Base-by-base conservation (phyloP, 805 yeast species). In the Candida ulmi region DNA sequence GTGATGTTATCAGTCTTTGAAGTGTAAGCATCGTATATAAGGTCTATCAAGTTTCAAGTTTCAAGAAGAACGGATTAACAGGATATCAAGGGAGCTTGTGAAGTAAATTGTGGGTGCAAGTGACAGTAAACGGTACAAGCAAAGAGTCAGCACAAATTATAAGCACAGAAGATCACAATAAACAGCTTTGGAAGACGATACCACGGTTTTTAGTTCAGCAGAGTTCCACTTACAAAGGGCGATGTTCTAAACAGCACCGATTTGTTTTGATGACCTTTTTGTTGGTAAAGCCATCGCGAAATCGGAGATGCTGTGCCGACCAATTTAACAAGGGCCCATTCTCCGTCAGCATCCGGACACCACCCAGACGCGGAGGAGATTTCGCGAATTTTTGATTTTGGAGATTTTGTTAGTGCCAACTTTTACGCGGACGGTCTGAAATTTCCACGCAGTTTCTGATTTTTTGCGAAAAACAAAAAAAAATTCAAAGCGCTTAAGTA, bases 401-500 rank as follows among this genome's bases (percentile, higher is more conserved):
- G 7, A 8, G 12, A 9, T 28, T 28, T 16, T 36, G 23, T 36
- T 36, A 33, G 30, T 21, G 34, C 41, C 26, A 12, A 25, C 3
- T 15, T 29, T 30, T 48, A 46, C 52, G 25, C 41, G 1, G n/a
- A 8, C 43, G 38, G 34, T 19, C 48, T 35, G 30, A 40, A 13
- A 40, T 11, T n/a, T 48, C 27, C 52, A 42, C 50, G 50, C 52
- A 24, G 29, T 30, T 21, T n/a, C 4, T 11, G 17, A 18, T 15
- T 27, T 17, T 27, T 16, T 33, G 34, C 26, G 26, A 38, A 34
- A 35, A 39, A 40, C 39, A 46, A 43, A 45, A 40, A 30, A 30
- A 36, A 15, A 34, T 33, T 33, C 27, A 33, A 16, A 40, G 24
- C 24, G 24, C 9, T 21, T 7, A 7, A 21, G 24, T 21, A 21